phyloP scores from a whole-genome alignment of 164 flowering plant genomes.

The Sedum album region DNA sequence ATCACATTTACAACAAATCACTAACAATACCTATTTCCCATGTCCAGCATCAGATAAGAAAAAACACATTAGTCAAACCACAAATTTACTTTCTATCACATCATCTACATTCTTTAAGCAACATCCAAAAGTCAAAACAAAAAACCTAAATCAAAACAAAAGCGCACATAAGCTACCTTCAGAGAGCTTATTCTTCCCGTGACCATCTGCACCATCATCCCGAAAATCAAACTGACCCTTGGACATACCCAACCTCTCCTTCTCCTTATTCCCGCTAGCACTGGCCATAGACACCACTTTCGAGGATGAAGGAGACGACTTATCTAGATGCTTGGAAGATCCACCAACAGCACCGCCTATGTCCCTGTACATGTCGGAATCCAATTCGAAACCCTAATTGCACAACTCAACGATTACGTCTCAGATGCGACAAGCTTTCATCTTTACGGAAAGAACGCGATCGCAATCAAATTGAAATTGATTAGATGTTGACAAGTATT shows the following conservation, averaged over 20 bases:
- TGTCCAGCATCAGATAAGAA: not conserved
- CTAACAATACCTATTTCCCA: not conserved
- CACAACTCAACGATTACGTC: too few relatives aligned
- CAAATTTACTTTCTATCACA: not conserved
- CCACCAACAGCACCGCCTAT: too few relatives aligned
- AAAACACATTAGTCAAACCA: not conserved
- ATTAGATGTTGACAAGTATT: too few relatives aligned
- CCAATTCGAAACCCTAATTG: too few relatives aligned
- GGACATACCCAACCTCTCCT: not conserved
- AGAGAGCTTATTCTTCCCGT: conserved; percentile 35
- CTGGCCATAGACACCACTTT: conserved; percentile 14
- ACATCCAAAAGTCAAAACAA: too few relatives aligned
- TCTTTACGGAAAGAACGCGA: too few relatives aligned
- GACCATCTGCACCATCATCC: conserved; percentile 18
- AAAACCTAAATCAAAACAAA: not conserved
- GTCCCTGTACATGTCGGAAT: too few relatives aligned
- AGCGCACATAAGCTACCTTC: conserved; percentile 22
- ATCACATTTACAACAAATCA: not conserved
- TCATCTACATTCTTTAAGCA: not conserved
- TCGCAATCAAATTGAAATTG: too few relatives aligned
- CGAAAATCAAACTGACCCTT: conserved; percentile 22
- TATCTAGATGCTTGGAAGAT: conserved; percentile 48
- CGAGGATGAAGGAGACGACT: conserved; percentile 48
- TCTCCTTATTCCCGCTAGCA: conserved; percentile 21
- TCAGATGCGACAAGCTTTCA: too few relatives aligned